Evolutionary conservation across 129 eudicot species (phyloP), one percentile per base, ranked within the genome.

Genomic region (Centrapalus pauciflorus): DNA sequence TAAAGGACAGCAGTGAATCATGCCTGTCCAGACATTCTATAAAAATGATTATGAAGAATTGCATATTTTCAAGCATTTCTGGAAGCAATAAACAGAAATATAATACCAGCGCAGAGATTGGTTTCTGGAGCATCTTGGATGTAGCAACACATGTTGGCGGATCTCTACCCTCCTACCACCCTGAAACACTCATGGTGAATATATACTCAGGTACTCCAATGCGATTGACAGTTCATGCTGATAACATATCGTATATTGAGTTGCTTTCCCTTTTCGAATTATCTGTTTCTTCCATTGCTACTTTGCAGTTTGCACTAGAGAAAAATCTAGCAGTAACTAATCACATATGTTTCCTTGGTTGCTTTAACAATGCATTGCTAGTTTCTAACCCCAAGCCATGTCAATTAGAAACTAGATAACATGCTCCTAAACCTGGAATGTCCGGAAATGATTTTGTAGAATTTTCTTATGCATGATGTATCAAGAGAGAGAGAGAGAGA

Each of bases 161-260:
- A 57, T 70, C 92, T 60, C 71, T 89, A 26, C 87, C 91, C 67
- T 40, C 83, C 17, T 82, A 85, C 74, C 96, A 86, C 70, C 96
- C 98, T n/a, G 95, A 86, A 79, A 76, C 90, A 17, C 89, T 93
- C 60, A 61, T 89, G 64, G 73, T 67, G 66, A 83, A 89, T 78
- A 80, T 89, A 43, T 79, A 65, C 73, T 75, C 98, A 86, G 98
- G 98, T 91, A 81, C 46, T 51, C 11, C 12, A 61, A 48, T 5
- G 58, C 62, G 63, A 27, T 67, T 67, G 45, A 48, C 23, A 46
- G 7, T 19, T 54, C 14, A 14, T 58, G 13, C 52, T 16, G 52
- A 45, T 45, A n/a, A n/a, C n/a, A n/a, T n/a, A n/a, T n/a, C n/a
- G n/a, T n/a, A n/a, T n/a, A n/a, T n/a, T n/a, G n/a, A n/a, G n/a